Conservation (phyloP, 805 yeast genomes). For the Yarrowia sp. region DNA sequence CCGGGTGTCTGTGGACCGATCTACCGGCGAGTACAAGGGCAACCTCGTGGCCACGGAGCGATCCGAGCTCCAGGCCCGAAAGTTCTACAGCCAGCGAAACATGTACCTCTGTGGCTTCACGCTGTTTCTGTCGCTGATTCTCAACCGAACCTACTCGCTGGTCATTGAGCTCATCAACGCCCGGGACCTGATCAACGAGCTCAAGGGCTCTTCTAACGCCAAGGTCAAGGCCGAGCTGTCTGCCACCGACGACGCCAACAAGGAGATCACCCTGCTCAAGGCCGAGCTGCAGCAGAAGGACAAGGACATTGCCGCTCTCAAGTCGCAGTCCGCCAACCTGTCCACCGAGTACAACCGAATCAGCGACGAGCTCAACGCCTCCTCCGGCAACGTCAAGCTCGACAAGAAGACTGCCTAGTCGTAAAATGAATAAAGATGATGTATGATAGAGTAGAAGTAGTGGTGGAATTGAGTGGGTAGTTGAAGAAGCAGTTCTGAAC, state of each 20-base stretch:
- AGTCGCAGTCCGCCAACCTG: conserved; percentile 74
- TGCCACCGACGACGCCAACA: conserved; percentile 46
- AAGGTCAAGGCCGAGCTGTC: conserved; percentile 45
- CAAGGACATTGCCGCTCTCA: conserved; percentile 67
- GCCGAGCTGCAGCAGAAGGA: conserved; percentile 64
- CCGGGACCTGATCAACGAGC: conserved; percentile 63
- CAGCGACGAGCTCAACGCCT: conserved; percentile 51
- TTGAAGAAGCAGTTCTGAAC: too few species aligned
- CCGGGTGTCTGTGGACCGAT: conserved; percentile 57
- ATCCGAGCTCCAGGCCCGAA: conserved; percentile 84
- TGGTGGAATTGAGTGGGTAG: too few species aligned
- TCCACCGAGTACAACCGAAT: conserved; percentile 66
- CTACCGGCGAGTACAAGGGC: conserved; percentile 50
- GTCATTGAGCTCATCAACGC: conserved; percentile 46
- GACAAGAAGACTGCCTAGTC: conserved; percentile 48
- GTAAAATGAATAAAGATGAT: not conserved
- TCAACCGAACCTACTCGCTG: conserved; percentile 73
- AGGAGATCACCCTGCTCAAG: conserved; percentile 57
- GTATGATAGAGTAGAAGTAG: not conserved
- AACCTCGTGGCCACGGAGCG: conserved; percentile 59
- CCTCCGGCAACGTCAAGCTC: conserved; percentile 43
- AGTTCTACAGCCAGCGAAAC: conserved; percentile 93
- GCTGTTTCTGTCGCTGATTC: conserved; percentile 82
- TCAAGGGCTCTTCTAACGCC: conserved; percentile 46
- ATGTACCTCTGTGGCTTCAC: conserved; percentile 96